These are phyloP conservation scores for Piedraia hortae DNA, from an alignment of 2,329 filamentous ascomycete genomes.

Conservation along the genomic window DNA sequence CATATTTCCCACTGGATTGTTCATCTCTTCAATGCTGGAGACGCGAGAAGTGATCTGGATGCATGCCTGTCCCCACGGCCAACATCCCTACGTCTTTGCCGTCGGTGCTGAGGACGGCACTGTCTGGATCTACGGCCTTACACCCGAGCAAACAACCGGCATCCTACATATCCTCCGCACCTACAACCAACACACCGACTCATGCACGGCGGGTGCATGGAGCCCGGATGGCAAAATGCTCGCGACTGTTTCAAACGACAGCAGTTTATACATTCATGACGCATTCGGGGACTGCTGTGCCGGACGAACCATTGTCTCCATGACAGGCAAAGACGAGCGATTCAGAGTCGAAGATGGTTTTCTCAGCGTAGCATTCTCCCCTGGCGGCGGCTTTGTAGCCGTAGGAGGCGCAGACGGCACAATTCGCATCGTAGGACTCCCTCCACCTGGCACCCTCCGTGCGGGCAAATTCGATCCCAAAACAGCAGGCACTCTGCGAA, in stretches of 20 bases:
- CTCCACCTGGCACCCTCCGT: slow-evolving; percentile 20
- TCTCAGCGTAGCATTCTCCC: slow-evolving; percentile 64
- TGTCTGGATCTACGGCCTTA: slow-evolving; percentile 86
- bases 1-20: slow-evolving; percentile 20
- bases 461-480: slow-evolving; percentile 22
- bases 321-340: slow-evolving; percentile 61
- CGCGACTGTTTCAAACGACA: slow-evolving; percentile 70
- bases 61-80: slow-evolving; percentile 39
- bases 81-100: slow-evolving; percentile 55
- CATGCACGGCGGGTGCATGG: slow-evolving; percentile 79
- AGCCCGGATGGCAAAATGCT: slow-evolving; percentile 64
- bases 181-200: slow-evolving; percentile 68
- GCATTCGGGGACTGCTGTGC: slow-evolving; percentile 40
- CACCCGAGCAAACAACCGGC: slow-evolving; percentile 29
- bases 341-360: slow-evolving; percentile 81
- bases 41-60: slow-evolving; percentile 94
- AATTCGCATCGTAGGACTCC: slow-evolving; percentile 63
- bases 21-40: slow-evolving; percentile 56
- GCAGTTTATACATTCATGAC: slow-evolving; percentile 76
- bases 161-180: slow-evolving; percentile 63
- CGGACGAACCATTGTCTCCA: slow-evolving; percentile 37
- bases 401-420: slow-evolving; percentile 70
- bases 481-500: slow-evolving; percentile 13
- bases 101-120: slow-evolving; percentile 73
- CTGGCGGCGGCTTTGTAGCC: slow-evolving; percentile 50